Base-by-base conservation (phyloP, 345 rosid genomes). In the Eucalyptus polyanthemos region DNA sequence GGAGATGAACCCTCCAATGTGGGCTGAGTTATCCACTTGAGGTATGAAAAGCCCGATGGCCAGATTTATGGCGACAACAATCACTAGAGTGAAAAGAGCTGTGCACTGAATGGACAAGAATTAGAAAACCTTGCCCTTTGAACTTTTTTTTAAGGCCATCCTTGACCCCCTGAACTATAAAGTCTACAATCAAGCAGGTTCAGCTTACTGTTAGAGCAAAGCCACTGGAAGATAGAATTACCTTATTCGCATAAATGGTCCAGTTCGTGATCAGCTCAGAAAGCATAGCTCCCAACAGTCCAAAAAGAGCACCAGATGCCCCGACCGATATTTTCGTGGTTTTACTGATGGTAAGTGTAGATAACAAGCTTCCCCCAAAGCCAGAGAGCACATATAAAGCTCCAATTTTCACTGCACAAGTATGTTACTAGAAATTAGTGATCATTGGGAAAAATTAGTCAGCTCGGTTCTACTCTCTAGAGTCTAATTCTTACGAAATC, bases 281-380 rank as follows among this genome's bases (percentile, higher is more conserved):
- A 86, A 98, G 94, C 99, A 98, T 98, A 21, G 98, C 97, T 86
- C 99, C 99, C n/a, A 98, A 92, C 91, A 98, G 94, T 62, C 99
- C 99, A 80, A 98, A 98, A 86, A 97, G 94, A 10, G 99, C 98
- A 13, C 99, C 99, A 0, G 99, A 98, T 85, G 99, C 99, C 83
- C 99, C 99, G 0, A 98, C 99, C 3, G 99, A 98, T 88, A 97
- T 92, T 45, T 89, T 89, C 62, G 76, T 80, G 86, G 80, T 89
- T 47, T 49, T 22, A 2, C 53, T 87, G 58, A 88, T 17, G 62
- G 88, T 87, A 85, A 96, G 89, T 91, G 96, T 90, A 86, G 99
- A 98, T 91, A 93, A 58, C 90, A 98, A 92, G 88, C 99, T 98
- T 88, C 99, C 99, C 50, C 98, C 99, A 19, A 96, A 89, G 54